Base-by-base conservation (phyloP, 805 yeast genomes). In the Pichia sporocuriosa region DNA sequence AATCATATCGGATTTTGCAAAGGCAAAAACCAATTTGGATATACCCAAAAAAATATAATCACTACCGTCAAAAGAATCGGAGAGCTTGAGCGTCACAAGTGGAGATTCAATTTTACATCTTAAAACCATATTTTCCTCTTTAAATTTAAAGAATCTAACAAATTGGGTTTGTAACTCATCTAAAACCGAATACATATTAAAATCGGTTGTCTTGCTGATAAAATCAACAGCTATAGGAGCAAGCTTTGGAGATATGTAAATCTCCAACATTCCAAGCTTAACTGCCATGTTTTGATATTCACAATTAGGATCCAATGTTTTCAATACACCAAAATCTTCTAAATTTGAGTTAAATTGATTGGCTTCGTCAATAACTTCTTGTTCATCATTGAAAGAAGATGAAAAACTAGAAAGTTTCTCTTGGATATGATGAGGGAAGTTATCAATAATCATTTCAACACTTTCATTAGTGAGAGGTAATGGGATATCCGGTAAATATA, bases 131-230 rank as follows among this genome's bases (percentile, higher is more conserved):
- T 38, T 43, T 27, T 39, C 37, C 19, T 43, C 15, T 25, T 33
- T 39, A 23, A 32, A 43, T 9, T 38, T 37, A 25, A 37, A 43
- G 30, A 38, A 43, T 8, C 13, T 16, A 5, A 43, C 24, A 3
- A 82, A 73, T 9, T 75, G 74, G 15, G 75, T 57, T 45, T 89
- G 94, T 13, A 87, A 60, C 15, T 58, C 57, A 57, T 89, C 96
- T 51, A 88, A 62, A 5, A 77, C 65, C 11, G 69, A 65, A 9
- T 69, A 70, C 26, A 78, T 55, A 3, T 72, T 63, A 13, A 65
- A 62, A 15, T 58, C 59, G 20, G 66, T 62, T 26, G 78, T 51
- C 1, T 59, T 62, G 1, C 70, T 61, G 0, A 76, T 23, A 1
- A 69, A 54, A 4, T 58, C 56, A 10, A 50, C 45, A 11, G 53